A percentile compares a stretch with the other conserved stretches of the same genome.
Evolutionary conservation across 2,329 filamentous ascomycete genomes (phyloP).

Genomic region (Clarireedia paspali): DNA sequence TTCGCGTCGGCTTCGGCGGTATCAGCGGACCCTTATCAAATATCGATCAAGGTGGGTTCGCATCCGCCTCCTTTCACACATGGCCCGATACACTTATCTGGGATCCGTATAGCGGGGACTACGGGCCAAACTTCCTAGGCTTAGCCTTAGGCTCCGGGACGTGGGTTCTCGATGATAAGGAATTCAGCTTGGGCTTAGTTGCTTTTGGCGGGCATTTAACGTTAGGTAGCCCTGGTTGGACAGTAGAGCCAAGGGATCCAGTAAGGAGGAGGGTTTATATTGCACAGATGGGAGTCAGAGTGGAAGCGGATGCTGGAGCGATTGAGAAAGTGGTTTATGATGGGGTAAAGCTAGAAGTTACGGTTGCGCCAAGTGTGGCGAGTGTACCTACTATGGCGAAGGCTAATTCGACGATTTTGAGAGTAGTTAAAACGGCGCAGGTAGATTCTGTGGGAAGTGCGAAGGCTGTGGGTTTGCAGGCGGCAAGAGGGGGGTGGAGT

Average conservation of each 20-base stretch:
- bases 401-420: constrained; percentile 9
- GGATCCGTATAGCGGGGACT: constrained; percentile 51
- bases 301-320: constrained; percentile 37
- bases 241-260: constrained; percentile 37
- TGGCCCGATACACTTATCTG: constrained; percentile 47
- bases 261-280: constrained; percentile 42
- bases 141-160: constrained; percentile 41
- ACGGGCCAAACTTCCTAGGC: constrained; percentile 47
- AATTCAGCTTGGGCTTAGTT: constrained; percentile 34
- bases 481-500: constrained; percentile 3
- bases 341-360: background rate
- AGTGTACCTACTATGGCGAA: background rate
- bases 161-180: constrained; percentile 39
- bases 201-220: constrained; percentile 41
- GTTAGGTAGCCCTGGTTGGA: constrained; percentile 17
- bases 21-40: constrained; percentile 45
- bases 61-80: constrained; percentile 48
- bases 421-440: constrained; percentile 11
- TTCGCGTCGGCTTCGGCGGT: constrained; percentile 48
- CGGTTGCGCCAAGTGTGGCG: constrained; percentile 8
- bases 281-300: constrained; percentile 35
- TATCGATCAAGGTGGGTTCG: constrained; percentile 47
- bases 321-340: constrained; percentile 34
- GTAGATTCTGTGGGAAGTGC: constrained; percentile 1
- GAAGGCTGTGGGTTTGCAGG: background rate